Evolutionary conservation across 163 green algal species (phyloP).

Genomic region (Scenedesmus sp.): DNA sequence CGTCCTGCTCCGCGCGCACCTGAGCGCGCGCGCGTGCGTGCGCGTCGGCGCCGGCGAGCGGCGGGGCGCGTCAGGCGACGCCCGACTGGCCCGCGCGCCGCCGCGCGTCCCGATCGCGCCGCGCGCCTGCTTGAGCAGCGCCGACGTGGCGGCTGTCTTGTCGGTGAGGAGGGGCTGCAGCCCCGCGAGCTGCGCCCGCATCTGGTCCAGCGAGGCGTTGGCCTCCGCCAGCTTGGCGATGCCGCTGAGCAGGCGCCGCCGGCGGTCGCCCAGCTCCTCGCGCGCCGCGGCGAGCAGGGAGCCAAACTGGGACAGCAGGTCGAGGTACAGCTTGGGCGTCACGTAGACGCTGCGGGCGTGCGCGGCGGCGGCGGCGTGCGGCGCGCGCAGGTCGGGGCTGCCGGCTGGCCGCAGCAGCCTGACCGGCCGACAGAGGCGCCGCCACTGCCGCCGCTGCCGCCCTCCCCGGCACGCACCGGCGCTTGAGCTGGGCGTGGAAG

Average conservation of each 20-base stretch:
- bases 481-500: conserved; percentile 70
- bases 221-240: conserved; percentile 80
- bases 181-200: conserved; percentile 75
- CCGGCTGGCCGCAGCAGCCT: not conserved
- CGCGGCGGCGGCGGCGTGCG: too few relatives aligned
- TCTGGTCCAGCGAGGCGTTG: conserved; percentile 76
- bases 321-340: conserved; percentile 83
- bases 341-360: conserved; percentile 72
- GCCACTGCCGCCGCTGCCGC: too few relatives aligned
- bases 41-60: too few relatives aligned
- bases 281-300: conserved; percentile 53
- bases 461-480: conserved; percentile 55
- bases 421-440: too few relatives aligned
- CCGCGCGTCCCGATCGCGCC: not conserved
- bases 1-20: conserved; percentile 66
- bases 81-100: too few relatives aligned
- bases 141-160: conserved; percentile 71
- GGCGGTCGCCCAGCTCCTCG: conserved; percentile 43
- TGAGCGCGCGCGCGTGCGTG: conserved; percentile 2
- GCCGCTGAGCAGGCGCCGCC: conserved; percentile 77
- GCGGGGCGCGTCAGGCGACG: not conserved
- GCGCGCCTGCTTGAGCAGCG: conserved; percentile 66
- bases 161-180: conserved; percentile 81
- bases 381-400: not conserved
- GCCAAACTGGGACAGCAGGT: conserved; percentile 83